A percentile compares a stretch with the other conserved stretches of the same genome.
Evolutionary conservation across 2,329 filamentous ascomycete genomes (phyloP).

Genomic region (Xylaria sp.): DNA sequence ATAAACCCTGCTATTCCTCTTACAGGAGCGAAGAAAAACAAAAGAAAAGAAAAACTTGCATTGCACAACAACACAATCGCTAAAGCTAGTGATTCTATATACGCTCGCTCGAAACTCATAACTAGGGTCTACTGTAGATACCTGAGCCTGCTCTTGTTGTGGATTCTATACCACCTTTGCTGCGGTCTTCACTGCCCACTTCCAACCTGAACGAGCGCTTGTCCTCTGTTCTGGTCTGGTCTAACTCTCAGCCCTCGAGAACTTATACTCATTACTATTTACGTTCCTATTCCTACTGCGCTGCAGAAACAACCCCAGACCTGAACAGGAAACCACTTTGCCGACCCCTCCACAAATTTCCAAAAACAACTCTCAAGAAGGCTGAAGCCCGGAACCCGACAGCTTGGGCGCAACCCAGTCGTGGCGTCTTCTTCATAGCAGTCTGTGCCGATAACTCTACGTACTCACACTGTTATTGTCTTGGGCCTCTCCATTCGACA

Average conservation of each 20-base stretch:
- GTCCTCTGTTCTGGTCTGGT: not conserved
- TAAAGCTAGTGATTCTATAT: not conserved
- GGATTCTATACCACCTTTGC: not conserved
- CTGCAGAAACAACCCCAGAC: slow-evolving; percentile 27
- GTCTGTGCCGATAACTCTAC: not conserved
- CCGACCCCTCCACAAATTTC: slow-evolving; percentile 32
- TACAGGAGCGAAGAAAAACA: slow-evolving; percentile 3
- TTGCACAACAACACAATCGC: slow-evolving; percentile 22
- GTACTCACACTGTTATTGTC: not conserved
- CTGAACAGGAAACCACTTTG: slow-evolving; percentile 28
- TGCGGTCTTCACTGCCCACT: slow-evolving; percentile 8
- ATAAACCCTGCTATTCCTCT: not conserved
- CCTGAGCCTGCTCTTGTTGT: not conserved
- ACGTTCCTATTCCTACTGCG: slow-evolving; percentile 14
- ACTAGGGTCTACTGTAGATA: not conserved
- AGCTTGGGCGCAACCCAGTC: slow-evolving; percentile 14
- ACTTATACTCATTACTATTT: slow-evolving; percentile 27
- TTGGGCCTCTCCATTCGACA: slow-evolving; percentile 16
- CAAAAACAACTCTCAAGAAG: slow-evolving; percentile 28
- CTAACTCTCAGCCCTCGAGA: slow-evolving; percentile 9
- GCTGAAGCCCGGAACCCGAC: slow-evolving; percentile 19
- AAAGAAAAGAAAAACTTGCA: slow-evolving; percentile 25
- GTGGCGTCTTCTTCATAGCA: slow-evolving; percentile 9
- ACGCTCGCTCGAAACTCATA: not conserved
- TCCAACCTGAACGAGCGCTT: slow-evolving; percentile 17